Conservation (phyloP, 1,284 basidiomycete genomes). For the Cryptococcus sp. region DNA sequence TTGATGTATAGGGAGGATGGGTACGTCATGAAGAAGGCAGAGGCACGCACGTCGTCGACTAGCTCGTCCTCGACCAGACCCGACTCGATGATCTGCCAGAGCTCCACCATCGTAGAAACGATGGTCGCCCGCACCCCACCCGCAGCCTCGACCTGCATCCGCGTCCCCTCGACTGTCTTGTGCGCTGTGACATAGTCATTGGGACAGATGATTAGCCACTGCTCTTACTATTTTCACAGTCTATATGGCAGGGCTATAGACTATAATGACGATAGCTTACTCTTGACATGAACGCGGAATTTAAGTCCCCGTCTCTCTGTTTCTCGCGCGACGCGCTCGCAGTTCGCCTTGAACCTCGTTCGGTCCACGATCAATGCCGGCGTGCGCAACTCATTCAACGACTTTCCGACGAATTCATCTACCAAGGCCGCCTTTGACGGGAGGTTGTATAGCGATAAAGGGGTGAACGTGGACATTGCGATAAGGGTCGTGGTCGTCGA, state of each 20-base stretch:
- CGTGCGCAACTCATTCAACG: constrained; percentile 66
- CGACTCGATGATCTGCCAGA: constrained; percentile 38
- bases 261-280: constrained; percentile 66
- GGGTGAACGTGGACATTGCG: constrained; percentile 30
- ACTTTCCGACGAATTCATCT: constrained; percentile 64
- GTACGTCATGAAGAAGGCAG: background rate
- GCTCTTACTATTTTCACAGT: too few relatives aligned
- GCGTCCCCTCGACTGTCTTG: constrained; percentile 72
- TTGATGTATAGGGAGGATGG: background rate
- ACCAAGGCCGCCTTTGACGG: constrained; percentile 62
- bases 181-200: constrained; percentile 29
- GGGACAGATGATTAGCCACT: background rate
- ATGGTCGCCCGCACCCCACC: constrained; percentile 52
- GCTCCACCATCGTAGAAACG: constrained; percentile 44
- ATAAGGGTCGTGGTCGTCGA: background rate
- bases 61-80: constrained; percentile 67
- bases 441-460: constrained; percentile 31
- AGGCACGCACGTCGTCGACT: constrained; percentile 68
- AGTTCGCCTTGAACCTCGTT: constrained; percentile 68
- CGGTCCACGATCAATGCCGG: constrained; percentile 78
- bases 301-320: constrained; percentile 65
- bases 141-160: constrained; percentile 65
- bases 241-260: too few relatives aligned
- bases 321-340: constrained; percentile 67
- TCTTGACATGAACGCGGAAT: constrained; percentile 82